Base-by-base conservation (phyloP, 2,329 filamentous ascomycete genomes). In the Rosellinia necatrix region DNA sequence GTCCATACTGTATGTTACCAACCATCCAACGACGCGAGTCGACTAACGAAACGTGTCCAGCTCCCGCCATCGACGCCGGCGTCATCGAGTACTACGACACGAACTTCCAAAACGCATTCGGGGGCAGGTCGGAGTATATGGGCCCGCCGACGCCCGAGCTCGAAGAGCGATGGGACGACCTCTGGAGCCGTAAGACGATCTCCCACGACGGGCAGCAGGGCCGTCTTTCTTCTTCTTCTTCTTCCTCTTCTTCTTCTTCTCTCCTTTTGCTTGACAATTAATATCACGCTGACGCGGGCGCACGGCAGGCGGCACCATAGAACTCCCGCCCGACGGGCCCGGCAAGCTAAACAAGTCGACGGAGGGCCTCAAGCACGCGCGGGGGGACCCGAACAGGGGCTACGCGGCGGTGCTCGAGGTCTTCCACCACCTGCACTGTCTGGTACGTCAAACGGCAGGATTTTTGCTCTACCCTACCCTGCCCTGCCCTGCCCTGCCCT, bases 341-440 rank as follows among this genome's bases (percentile, higher is more conserved):
- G 43, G 22, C 3, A 53, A 19, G 19, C n/a, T 56, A 41, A 52
- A 52, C 22, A 56, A 52, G 41, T 52, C 48, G 37, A 29, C 29
- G 13, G 48, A 47, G 27, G 15, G 15, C 13, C 53, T 56, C 13
- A 41, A 42, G 17, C 53, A 52, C 29, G 53, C 22, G 4, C 12
- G 17, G 3, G 37, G 24, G 7, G 48, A 52, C 21, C 34, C 47
- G 17, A 32, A 15, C n/a, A 15, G 53, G 5, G 53, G 53, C 21
- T 56, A 56, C 44, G 6, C 21, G 9, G 41, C 53, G n/a, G 37
- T 47, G 3, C 48, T 56, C 6, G 55, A 58, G 22, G 55, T 51
- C 15, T 58, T 55, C 34, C 50, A 58, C 21, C 46, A 58, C 1
- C 30, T 58, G 5, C 50, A 58, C 27, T 55, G 50, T 15, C 32